phyloP scores from a whole-genome alignment of 371 early-diverging fungal genomes.

The Paraphysoderma sedebokerense region DNA sequence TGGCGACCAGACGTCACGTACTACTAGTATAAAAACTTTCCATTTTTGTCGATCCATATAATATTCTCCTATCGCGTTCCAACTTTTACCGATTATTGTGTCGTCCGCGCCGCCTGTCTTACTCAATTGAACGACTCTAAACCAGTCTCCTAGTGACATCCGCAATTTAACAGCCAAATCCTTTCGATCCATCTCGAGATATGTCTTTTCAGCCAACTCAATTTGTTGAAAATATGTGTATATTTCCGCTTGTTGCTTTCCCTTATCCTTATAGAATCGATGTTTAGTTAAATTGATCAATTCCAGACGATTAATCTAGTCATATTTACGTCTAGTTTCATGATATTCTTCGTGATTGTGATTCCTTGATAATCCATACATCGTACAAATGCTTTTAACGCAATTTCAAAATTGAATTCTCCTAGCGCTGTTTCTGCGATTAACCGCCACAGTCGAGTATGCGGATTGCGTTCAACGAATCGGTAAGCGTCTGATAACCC shows the following conservation, averaged over 20 bases:
- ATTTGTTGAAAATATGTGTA: slow-evolving; percentile 17
- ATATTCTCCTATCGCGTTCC: slow-evolving; percentile 29
- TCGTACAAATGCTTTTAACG: slow-evolving; percentile 21
- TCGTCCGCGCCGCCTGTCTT: slow-evolving; percentile 26
- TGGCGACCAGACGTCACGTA: slow-evolving; percentile 4
- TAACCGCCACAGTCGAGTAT: slow-evolving; percentile 27
- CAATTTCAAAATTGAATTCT: slow-evolving; percentile 17
- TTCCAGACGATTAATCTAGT: neutral
- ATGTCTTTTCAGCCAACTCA: slow-evolving; percentile 24
- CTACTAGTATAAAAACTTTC: slow-evolving; percentile 4
- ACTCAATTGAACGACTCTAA: slow-evolving; percentile 30
- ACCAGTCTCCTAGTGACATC: slow-evolving; percentile 28
- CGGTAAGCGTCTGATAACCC: slow-evolving; percentile 21
- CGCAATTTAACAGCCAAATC: slow-evolving; percentile 33
- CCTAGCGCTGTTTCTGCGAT: slow-evolving; percentile 27
- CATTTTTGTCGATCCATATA: slow-evolving; percentile 24
- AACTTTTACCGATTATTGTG: slow-evolving; percentile 22
- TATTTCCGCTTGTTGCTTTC: slow-evolving; percentile 27
- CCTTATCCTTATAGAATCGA: too few relatives aligned
- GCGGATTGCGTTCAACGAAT: slow-evolving; percentile 26
- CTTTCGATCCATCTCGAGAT: slow-evolving; percentile 28
- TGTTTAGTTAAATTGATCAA: slow-evolving; percentile 3
- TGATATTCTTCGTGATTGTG: slow-evolving; percentile 22
- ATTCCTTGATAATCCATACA: slow-evolving; percentile 22
- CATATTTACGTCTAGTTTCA: slow-evolving; percentile 18